These are phyloP conservation scores for Tricladium varicosporioides DNA, from an alignment of 2,329 filamentous ascomycete genomes.

Conservation along the genomic window DNA sequence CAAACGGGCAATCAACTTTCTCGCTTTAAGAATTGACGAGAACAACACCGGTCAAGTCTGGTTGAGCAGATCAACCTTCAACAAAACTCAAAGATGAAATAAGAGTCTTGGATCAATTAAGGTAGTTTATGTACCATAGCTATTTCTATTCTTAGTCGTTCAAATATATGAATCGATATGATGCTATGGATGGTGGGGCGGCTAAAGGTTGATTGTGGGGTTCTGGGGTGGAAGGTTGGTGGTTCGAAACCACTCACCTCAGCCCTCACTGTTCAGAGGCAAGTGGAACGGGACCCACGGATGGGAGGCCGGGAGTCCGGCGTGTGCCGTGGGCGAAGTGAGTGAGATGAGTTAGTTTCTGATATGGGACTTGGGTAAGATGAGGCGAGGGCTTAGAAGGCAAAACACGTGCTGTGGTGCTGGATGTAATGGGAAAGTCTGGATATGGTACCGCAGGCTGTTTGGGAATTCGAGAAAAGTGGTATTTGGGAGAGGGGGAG, in stretches of 20 bases:
- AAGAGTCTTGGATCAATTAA: too few relatives aligned
- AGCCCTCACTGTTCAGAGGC: not conserved
- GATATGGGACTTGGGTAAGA: not conserved
- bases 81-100: too few relatives aligned
- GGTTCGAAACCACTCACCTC: not conserved
- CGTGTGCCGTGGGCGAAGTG: not conserved
- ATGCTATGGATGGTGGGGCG: conserved; percentile 6
- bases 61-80: too few relatives aligned
- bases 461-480: too few relatives aligned
- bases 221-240: not conserved
- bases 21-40: too few relatives aligned
- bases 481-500: too few relatives aligned
- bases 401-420: too few relatives aligned
- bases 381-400: not conserved
- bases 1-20: too few relatives aligned
- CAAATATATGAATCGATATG: not conserved
- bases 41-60: too few relatives aligned
- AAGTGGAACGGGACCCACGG: conserved; percentile 1
- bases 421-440: too few relatives aligned
- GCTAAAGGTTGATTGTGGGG: not conserved
- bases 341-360: not conserved
- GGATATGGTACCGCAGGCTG: too few relatives aligned
- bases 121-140: too few relatives aligned
- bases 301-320: not conserved
- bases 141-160: not conserved